These are phyloP conservation scores for Saccharomycopsis amapae DNA, from an alignment of 805 yeast species.

Conservation along the genomic window DNA sequence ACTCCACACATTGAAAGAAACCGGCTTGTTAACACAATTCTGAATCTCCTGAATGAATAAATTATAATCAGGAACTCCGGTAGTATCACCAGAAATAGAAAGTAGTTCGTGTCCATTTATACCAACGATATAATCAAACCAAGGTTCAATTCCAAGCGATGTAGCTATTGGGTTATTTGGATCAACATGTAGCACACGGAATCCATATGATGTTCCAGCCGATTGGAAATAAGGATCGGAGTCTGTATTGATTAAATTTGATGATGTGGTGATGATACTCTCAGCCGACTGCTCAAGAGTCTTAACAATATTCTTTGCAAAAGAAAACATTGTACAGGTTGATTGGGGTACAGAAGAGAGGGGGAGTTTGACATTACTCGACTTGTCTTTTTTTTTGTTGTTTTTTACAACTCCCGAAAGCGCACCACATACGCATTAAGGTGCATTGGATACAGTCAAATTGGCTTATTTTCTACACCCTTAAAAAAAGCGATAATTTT, in stretches of 20 bases:
- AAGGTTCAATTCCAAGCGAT: conserved; percentile 60
- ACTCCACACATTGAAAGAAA: conserved; percentile 67
- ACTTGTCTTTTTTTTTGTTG: too few species aligned
- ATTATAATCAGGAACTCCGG: conserved; percentile 37
- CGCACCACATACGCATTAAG: neutral
- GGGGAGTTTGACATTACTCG: too few species aligned
- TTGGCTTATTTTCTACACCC: too few species aligned
- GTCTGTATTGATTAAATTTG: conserved; percentile 20
- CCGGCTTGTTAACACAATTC: conserved; percentile 33
- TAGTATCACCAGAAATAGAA: conserved; percentile 17
- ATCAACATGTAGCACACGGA: conserved; percentile 49
- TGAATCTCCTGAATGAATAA: conserved; percentile 37
- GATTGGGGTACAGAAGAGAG: too few species aligned
- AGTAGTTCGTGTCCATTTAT: conserved; percentile 61
- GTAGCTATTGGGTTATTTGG: conserved; percentile 38
- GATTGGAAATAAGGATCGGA: conserved; percentile 32
- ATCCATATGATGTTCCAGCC: conserved; percentile 37
- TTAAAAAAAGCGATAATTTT: too few species aligned
- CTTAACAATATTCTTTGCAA: conserved; percentile 57
- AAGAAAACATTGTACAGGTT: conserved; percentile 34
- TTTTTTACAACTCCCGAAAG: too few species aligned
- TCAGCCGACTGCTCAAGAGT: conserved; percentile 43
- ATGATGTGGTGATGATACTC: conserved; percentile 28
- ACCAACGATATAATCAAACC: conserved; percentile 83
- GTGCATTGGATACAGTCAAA: neutral